Base-by-base conservation (phyloP, 352 stramenopile species). In the Globisporangium sylvaticum region DNA sequence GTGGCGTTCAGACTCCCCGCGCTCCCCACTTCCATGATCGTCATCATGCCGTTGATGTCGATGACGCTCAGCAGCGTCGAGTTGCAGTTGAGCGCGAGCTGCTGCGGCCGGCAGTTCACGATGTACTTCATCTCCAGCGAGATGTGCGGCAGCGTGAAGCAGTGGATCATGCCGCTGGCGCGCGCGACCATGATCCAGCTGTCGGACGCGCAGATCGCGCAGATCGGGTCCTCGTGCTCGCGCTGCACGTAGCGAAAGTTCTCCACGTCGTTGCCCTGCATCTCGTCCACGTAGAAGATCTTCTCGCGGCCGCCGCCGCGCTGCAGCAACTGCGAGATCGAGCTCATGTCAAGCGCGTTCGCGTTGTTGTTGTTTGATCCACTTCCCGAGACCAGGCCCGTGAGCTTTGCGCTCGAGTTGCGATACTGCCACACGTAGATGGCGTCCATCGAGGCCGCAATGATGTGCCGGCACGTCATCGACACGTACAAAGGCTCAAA, bases 391-490 rank as follows among this genome's bases (percentile, higher is more conserved):
- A 83, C 84, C 1, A 91, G 71, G 6, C 84, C 81, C 32, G 87
- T 91, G 44, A 95, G 72, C 59, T 95, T 92, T 42, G 85, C 69
- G 60, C 77, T 92, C 0, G 83, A 86, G 37, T 92, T 93, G 44
- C 88, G 91, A 71, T 98, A 98, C 77, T 98, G 94, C 94, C 94
- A 98, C 0, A 95, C 83, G 70, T 97, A 98, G 22, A 98, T 92
- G 4, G 83, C 88, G 48, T 94, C 82, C 2, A 81, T 75, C 7
- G 81, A 92, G 0, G 92, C 90, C 12, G 86, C 80, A 24, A 97
- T 72, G 20, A 97, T 84, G 58, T 96, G 87, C 44, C 80, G 79
- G 15, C 78, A 66, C n/a, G 90, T 97, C 93, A 98, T 98, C 31
- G 73, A 66, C 44, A 96, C 77, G 59, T 88, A 94, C 12, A 89